Base-by-base conservation (phyloP, 2,329 filamentous ascomycete genomes). In the Neocucurbitaria cava region DNA sequence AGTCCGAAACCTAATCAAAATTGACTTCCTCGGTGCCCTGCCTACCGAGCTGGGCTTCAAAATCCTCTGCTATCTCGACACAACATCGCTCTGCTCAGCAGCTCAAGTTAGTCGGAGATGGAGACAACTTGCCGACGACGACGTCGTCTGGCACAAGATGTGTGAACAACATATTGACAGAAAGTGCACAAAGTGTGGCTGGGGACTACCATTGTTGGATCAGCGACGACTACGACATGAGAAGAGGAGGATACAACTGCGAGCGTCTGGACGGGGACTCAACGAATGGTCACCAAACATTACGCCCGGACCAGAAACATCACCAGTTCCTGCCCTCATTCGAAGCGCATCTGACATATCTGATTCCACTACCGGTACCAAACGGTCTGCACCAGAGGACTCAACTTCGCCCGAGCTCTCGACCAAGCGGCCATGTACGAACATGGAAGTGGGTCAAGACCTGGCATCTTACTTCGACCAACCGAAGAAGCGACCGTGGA, bases 71-170 rank as follows among this genome's bases (percentile, higher is more conserved):
- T 95, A 90, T 68, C 88, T 99, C 54, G 95, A 99, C 75, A 97
- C 94, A 0, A 89, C 90, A 2, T 97, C 94, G 0, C 83, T 99
- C 0, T 98, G 95, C 81, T 96, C 96, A 75, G 94, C 95, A 1
- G 92, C 95, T 0, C 93, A 97, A 75, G 95, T 99, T 50, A 97
- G 92, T 73, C 86, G 88, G 54, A 85, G 89, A 65, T 99, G 95
- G 95, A 85, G 91, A 58, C 86, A 86, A 52, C 80, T 99, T 36
- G 94, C 95, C n/a, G 95, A 98, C 68, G 94, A 97, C 71, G 94
- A 99, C 74, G 90, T 96, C 8, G 94, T 99, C 3, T 99, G 95
- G 95, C 91, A 97, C 72, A 90, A 89, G 61, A 97, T 98, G 93
- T 99, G 95, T 73, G 92, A 96, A 76, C 94, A 98, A 72, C 93